Percentiles rank a stretch among this genome's conserved stretches.
Evolutionary conservation across 2,329 filamentous ascomycete genomes (phyloP).

Genomic region (Neonectria sp.): DNA sequence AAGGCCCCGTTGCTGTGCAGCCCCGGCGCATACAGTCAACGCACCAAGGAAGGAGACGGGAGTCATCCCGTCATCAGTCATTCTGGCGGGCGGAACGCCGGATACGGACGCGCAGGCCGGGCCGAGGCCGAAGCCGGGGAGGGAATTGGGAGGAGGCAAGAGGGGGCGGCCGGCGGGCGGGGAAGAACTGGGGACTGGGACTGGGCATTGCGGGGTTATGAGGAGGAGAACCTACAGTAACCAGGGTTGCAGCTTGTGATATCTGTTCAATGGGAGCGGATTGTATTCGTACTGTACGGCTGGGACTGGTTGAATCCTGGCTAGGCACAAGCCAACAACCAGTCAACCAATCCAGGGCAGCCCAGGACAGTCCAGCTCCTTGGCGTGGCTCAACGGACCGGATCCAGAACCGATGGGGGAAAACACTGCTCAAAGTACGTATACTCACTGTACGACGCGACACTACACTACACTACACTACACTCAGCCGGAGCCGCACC

Average conservation of each 20-base stretch:
- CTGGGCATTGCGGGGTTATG: slow-evolving; percentile 9
- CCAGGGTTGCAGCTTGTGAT: neutral
- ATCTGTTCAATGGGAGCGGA: neutral
- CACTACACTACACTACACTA: neutral
- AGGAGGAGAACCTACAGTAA: neutral
- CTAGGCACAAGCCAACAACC: too few relatives aligned
- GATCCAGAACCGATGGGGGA: neutral
- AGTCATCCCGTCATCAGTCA: slow-evolving; percentile 2
- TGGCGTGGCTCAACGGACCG: slow-evolving; percentile 3
- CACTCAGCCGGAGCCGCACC: neutral
- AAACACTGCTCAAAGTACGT: neutral
- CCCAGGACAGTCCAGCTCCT: neutral
- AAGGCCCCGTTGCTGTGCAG: neutral
- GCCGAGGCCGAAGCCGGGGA: slow-evolving; percentile 30
- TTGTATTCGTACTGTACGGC: neutral
- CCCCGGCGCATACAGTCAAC: neutral
- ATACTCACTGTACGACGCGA: neutral
- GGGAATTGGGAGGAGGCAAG: slow-evolving; percentile 1
- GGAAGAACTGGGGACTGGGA: neutral
- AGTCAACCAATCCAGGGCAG: neutral
- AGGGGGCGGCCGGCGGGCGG: slow-evolving; percentile 15
- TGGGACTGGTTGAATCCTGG: neutral
- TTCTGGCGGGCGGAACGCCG: slow-evolving; percentile 19
- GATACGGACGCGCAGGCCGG: slow-evolving; percentile 28
- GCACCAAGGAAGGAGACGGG: neutral